These are phyloP conservation scores for Backusella morwellensis DNA, from an alignment of 192 early-diverging fungal species.

Conservation along the genomic window DNA sequence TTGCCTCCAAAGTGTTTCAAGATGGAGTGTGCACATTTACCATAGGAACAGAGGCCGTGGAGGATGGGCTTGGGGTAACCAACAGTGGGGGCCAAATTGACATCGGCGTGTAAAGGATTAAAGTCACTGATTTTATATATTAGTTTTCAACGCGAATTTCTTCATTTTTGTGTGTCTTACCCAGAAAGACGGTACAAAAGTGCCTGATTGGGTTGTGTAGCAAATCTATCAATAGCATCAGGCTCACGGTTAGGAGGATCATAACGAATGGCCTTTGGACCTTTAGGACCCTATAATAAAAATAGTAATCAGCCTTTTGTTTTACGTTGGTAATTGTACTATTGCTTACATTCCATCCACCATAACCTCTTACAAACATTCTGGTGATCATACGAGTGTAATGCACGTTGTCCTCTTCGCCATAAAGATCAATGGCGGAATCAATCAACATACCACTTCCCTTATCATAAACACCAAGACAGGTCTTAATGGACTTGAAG, in stretches of 20 bases:
- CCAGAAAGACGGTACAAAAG: conserved; percentile 73
- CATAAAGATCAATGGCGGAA: conserved; percentile 49
- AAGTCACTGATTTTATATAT: conserved; percentile 51
- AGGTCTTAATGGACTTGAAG: conserved; percentile 52
- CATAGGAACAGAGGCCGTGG: conserved; percentile 69
- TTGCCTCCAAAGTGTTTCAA: conserved; percentile 52
- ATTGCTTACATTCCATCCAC: conserved; percentile 57
- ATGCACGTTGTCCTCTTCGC: conserved; percentile 33
- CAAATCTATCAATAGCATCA: conserved; percentile 49
- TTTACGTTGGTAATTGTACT: too few relatives aligned
- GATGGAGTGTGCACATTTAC: conserved; percentile 57
- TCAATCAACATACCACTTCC: conserved; percentile 73
- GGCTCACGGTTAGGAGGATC: conserved; percentile 56
- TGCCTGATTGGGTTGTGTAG: conserved; percentile 55
- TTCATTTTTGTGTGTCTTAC: conserved; percentile 25
- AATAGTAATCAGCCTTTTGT: too few relatives aligned
- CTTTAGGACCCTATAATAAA: conserved; percentile 57
- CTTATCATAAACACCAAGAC: conserved; percentile 72
- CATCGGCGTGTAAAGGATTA: conserved; percentile 77
- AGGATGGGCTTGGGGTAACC: conserved; percentile 74
- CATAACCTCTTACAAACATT: conserved; percentile 67
- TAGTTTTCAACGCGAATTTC: neutral
- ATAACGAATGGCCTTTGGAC: conserved; percentile 51
- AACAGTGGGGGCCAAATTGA: conserved; percentile 57
- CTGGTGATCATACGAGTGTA: conserved; percentile 48